A percentile compares a stretch with the other conserved stretches of the same genome.
Evolutionary conservation across 352 stramenopile species (phyloP).

Genomic region (Phytophthora multivora): DNA sequence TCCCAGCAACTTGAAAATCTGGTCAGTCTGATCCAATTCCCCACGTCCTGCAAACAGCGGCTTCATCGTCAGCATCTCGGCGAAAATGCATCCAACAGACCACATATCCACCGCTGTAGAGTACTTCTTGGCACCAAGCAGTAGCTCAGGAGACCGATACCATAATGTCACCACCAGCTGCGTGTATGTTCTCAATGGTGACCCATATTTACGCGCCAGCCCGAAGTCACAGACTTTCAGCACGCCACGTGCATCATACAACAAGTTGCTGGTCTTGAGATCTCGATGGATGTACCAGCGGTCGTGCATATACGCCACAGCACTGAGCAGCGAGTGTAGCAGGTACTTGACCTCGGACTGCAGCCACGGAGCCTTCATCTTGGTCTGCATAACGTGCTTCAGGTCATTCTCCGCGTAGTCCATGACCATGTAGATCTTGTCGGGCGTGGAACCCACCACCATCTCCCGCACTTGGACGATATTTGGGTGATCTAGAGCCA

Average conservation of each 20-base stretch:
- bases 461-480: constrained; percentile 89
- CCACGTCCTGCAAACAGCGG: constrained; percentile 92
- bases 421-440: constrained; percentile 94
- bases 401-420: constrained; percentile 90
- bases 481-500: constrained; percentile 85
- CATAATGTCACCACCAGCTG: constrained; percentile 95
- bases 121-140: constrained; percentile 93
- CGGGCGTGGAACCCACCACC: constrained; percentile 85
- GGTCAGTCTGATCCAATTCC: constrained; percentile 96
- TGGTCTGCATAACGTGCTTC: constrained; percentile 84
- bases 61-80: constrained; percentile 94
- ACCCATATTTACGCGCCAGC: constrained; percentile 82
- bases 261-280: constrained; percentile 98
- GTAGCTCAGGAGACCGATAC: constrained; percentile 95
- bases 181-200: constrained; percentile 82
- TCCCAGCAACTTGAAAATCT: constrained; percentile 96
- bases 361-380: constrained; percentile 83
- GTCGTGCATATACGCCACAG: constrained; percentile 91
- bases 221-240: constrained; percentile 91
- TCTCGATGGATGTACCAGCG: constrained; percentile 96
- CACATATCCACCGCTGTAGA: constrained; percentile 97
- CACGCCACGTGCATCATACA: constrained; percentile 89
- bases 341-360: constrained; percentile 95
- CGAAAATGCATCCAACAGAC: constrained; percentile 96
- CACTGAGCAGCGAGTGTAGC: constrained; percentile 91